Base-by-base conservation (phyloP, 257 asterid species). In the Solanum gandarillasii region DNA sequence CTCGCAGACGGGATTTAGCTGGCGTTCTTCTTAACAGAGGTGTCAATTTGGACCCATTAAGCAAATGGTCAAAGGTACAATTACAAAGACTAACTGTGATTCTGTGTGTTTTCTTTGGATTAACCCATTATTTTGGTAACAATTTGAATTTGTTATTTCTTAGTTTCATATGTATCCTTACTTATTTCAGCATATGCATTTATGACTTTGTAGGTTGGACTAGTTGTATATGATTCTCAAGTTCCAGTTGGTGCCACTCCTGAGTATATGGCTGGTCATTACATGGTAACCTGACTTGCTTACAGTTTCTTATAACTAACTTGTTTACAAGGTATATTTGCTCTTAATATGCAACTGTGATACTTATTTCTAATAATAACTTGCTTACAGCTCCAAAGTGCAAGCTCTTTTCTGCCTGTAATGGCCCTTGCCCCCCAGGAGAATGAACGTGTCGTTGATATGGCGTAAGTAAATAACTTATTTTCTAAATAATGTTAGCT, bases 391-490 rank as follows among this genome's bases (percentile, higher is more conserved):
- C 94, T 95, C 87, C 98, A 97, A 94, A 89, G 99, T 89, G 98
- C 98, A 60, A 95, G 99, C 90, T 95, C 99, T 31, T 97, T 97
- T 90, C 90, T 97, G 91, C 98, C 98, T 25, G 98, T 95, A 55
- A 95, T 95, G 98, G 98, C 98, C 91, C 96, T 97, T 87, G 98
- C 99, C 90, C 98, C 99, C 67, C 97, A 97, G 91, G 99, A 97
- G 90, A 97, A 94, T 90, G 99, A 97, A 89, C 93, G 88, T 88
- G 90, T 97, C 87, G 98, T 97, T 84, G 98, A 95, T 89, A 90
- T 97, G 98, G 98, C 99, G 98, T 95, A 93, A 94, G 99, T 92
- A 83, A 88, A 9, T 10, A 71, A 38, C 23, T 31, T 78, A 13
- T 43, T 38, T 8, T 78, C 60, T 41, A 13, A 25, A 6, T 21